Evolutionary conservation across 116 monocot species (phyloP).

Genomic region (Papilionanthe hybrid): DNA sequence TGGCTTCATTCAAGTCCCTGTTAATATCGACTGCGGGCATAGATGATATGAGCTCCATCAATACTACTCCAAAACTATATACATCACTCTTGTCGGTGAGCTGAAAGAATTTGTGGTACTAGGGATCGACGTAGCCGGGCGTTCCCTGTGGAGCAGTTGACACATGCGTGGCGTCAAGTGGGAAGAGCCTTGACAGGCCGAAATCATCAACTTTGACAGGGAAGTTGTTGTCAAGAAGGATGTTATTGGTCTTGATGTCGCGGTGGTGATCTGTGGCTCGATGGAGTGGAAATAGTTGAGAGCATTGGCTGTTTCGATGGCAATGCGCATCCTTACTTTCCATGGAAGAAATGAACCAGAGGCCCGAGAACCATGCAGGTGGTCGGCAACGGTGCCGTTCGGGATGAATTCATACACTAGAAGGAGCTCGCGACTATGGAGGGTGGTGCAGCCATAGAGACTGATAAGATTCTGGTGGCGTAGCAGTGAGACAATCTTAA

Average conservation of each 20-base stretch:
- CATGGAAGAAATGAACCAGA: constrained; percentile 31
- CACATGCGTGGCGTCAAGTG: constrained; percentile 58
- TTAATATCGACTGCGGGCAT: constrained; percentile 61
- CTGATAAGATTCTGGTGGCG: constrained; percentile 68
- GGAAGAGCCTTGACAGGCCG: constrained; percentile 75
- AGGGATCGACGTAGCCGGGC: constrained; percentile 81
- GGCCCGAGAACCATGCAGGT: constrained; percentile 57
- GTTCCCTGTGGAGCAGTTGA: constrained; percentile 92
- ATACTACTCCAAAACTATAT: constrained; percentile 80
- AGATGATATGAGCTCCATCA: constrained; percentile 80
- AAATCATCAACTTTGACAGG: constrained; percentile 83
- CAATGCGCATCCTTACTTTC: constrained; percentile 47
- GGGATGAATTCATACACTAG: constrained; percentile 76
- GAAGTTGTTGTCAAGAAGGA: constrained; percentile 57
- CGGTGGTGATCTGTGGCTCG: constrained; percentile 71
- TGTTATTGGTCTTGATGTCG: constrained; percentile 80
- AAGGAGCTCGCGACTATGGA: constrained; percentile 55
- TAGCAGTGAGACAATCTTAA: constrained; percentile 53
- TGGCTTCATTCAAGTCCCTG: constrained; percentile 50
- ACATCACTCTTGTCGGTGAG: constrained; percentile 85
- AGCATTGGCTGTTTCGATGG: constrained; percentile 60
- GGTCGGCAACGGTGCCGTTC: constrained; percentile 80
- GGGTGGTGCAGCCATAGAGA: constrained; percentile 74
- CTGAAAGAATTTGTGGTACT: constrained; percentile 81
- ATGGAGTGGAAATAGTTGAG: constrained; percentile 59